phyloP scores from a whole-genome alignment of 2,329 filamentous ascomycete species.

The Nectriaceae sp. region DNA sequence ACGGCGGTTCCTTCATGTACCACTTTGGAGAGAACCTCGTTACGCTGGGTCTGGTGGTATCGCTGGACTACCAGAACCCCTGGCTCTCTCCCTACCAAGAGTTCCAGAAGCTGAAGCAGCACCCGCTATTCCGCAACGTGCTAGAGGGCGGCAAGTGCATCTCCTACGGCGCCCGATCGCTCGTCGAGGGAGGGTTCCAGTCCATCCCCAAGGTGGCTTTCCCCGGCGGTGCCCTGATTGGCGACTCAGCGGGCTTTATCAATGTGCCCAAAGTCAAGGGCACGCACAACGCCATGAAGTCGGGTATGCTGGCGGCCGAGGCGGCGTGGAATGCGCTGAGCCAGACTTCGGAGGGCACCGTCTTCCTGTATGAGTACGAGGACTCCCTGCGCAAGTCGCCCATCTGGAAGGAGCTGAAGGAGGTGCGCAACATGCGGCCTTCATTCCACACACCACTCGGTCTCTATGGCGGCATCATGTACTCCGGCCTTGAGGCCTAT shows the following conservation, averaged over 20 bases:
- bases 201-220: conserved; percentile 97
- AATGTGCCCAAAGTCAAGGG: conserved; percentile 99
- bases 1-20: conserved; percentile 99
- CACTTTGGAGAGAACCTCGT: conserved; percentile 98
- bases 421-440: conserved; percentile 96
- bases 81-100: conserved; percentile 95
- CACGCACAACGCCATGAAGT: conserved; percentile 97
- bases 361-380: conserved; percentile 96
- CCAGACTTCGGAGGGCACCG: conserved; percentile 60
- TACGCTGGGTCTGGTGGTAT: conserved; percentile 86
- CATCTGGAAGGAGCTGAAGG: conserved; percentile 93
- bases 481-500: conserved; percentile 91
- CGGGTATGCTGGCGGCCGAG: conserved; percentile 93
- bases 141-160: conserved; percentile 98
- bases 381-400: conserved; percentile 79
- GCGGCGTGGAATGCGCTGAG: conserved; percentile 78
- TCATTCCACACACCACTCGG: conserved; percentile 89
- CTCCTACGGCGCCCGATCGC: conserved; percentile 87
- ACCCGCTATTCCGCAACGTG: conserved; percentile 83
- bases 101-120: conserved; percentile 98
- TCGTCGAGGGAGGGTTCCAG: conserved; percentile 95
- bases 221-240: conserved; percentile 91
- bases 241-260: conserved; percentile 93
- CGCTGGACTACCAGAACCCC: conserved; percentile 93
- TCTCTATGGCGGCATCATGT: conserved; percentile 85